Evolutionary conservation across 306 rosid genomes (phyloP), one percentile per base, ranked within the genome.

Genomic region (Canavalia ensiformis): DNA sequence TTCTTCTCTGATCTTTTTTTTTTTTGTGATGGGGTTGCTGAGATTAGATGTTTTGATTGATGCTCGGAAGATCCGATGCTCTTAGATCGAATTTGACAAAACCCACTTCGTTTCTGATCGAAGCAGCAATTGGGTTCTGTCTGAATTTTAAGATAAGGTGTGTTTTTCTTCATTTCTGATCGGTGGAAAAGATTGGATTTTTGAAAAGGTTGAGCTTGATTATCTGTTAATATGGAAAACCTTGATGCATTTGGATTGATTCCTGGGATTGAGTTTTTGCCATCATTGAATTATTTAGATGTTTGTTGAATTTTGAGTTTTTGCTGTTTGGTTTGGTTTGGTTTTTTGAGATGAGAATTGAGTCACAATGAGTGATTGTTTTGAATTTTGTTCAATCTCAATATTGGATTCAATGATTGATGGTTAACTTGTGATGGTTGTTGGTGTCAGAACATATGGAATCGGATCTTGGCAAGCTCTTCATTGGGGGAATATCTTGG

Each of bases 401-500:
- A 71, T 37, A 25, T 85, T 34, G 84, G 84, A 70, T 75, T 82
- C 35, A 34, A 74, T 81, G 81, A 77, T 72, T 86, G 81, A 62
- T 72, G 54, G 79, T 77, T 82, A 13, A 77, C 50, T 88, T 45
- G 31, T 72, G 11, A 50, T 88, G 84, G 62, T 89, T 90, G 88
- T 89, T 90, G 88, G 76, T 82, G 75, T 60, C 78, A 78, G 86
- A 83, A 54, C 80, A 82, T 94, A 95, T 95, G 99, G 98, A 95
- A 89, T 90, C 98, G 84, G 99, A 95, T 91, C 97, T 92, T 72
- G 98, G 99, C 45, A 95, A 95, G 94, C 97, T 95, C 90, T 95
- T 95, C 96, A 91, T 95, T 90, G 99, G 99, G 67, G 99, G 99
- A 79, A 95, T 95, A 90, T 93, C 99, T 6, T 95, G 99, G 99